Conservation (phyloP, 768 basidiomycete genomes). For the Tubosaeta brunneosetosa region DNA sequence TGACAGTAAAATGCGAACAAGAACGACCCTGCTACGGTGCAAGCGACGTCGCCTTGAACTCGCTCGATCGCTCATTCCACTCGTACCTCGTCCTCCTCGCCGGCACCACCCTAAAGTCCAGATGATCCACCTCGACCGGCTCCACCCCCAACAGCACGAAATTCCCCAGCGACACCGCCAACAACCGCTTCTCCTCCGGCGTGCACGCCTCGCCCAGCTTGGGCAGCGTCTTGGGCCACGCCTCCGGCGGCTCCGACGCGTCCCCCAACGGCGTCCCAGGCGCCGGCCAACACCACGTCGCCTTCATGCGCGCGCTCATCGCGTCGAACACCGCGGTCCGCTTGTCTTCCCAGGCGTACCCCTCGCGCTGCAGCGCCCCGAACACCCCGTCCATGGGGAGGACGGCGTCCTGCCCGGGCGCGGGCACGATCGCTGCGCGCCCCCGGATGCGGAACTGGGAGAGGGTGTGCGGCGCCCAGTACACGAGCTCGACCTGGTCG, state of each 20-base stretch:
- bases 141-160: conserved; percentile 74
- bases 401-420: conserved; percentile 34
- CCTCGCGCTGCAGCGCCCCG: conserved; percentile 34
- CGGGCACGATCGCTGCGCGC: conserved; percentile 50
- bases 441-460: conserved; percentile 76
- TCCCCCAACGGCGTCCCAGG: conserved; percentile 58
- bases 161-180: conserved; percentile 54
- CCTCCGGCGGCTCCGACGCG: conserved; percentile 40
- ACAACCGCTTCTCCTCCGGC: conserved; percentile 41
- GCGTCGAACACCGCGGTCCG: conserved; percentile 54
- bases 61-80: conserved; percentile 32
- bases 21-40: conserved; percentile 51
- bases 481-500: conserved; percentile 51
- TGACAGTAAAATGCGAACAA: no score
- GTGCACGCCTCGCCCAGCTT: conserved; percentile 43
- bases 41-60: conserved; percentile 58
- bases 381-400: conserved; percentile 22
- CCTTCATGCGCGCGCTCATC: conserved; percentile 61
- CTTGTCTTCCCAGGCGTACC: conserved; percentile 57
- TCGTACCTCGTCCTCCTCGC: conserved; percentile 56
- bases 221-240: conserved; percentile 57
- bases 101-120: conserved; percentile 55
- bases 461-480: conserved; percentile 65
- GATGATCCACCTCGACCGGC: conserved; percentile 62
- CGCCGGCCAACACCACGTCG: conserved; percentile 64